phyloP scores from a whole-genome alignment of 345 rosid species.

The Salix udensis region DNA sequence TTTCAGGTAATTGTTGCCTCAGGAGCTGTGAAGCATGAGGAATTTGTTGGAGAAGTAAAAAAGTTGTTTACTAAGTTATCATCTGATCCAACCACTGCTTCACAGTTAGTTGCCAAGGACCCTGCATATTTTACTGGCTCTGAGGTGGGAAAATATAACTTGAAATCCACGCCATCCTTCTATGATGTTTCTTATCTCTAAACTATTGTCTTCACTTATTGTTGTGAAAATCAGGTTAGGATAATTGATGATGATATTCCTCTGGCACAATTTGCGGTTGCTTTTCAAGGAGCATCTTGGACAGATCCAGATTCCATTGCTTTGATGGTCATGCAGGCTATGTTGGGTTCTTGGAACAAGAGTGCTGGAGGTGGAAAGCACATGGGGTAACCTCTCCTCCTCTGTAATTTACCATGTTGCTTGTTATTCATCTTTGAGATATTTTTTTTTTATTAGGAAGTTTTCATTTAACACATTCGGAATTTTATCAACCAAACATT shows the following conservation, averaged over 20 bases:
- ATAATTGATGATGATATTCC: conserved; percentile 89
- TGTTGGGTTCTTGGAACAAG: conserved; percentile 97
- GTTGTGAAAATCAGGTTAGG: conserved; percentile 56
- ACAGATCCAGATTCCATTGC: conserved; percentile 95
- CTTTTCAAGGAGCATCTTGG: conserved; percentile 98
- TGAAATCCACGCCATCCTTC: background rate
- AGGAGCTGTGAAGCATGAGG: conserved; percentile 99
- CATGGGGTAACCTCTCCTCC: conserved; percentile 70
- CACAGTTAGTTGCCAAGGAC: conserved; percentile 78
- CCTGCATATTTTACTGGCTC: conserved; percentile 94
- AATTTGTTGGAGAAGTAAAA: conserved; percentile 82
- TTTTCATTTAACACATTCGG: background rate
- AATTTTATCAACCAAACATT: background rate
- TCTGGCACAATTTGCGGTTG: conserved; percentile 96
- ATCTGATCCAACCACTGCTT: conserved; percentile 73
- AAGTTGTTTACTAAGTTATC: conserved; percentile 77
- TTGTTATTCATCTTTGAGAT: no score
- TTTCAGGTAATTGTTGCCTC: conserved; percentile 86
- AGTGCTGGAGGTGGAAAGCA: conserved; percentile 89
- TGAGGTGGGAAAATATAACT: conserved; percentile 53
- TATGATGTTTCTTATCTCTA: background rate
- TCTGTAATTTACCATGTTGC: background rate
- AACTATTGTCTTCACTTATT: background rate
- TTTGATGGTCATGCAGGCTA: conserved; percentile 96
- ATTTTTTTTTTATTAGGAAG: background rate